Conservation (phyloP, 257 asterid species). For the Gentiana straminea region DNA sequence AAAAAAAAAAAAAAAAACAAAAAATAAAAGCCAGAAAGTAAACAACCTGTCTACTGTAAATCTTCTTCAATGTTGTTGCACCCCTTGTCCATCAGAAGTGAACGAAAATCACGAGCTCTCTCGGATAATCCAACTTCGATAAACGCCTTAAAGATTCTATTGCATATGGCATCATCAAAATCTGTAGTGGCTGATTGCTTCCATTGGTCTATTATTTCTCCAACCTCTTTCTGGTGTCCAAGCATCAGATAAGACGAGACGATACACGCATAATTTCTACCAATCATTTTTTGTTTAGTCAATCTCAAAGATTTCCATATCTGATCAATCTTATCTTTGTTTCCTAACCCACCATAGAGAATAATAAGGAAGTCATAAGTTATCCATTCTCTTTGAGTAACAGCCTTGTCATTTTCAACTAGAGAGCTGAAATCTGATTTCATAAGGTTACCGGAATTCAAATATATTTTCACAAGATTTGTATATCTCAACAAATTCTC, state of each 20-base stretch:
- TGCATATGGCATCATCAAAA: slow-evolving; percentile 44
- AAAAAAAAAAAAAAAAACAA: not conserved
- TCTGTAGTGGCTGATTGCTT: slow-evolving; percentile 54
- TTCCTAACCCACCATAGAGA: slow-evolving; percentile 61
- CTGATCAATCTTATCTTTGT: slow-evolving; percentile 62
- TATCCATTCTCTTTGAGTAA: slow-evolving; percentile 73
- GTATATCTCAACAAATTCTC: slow-evolving; percentile 60
- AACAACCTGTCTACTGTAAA: not conserved
- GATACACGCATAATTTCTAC: slow-evolving; percentile 51
- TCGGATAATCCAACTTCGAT: slow-evolving; percentile 44
- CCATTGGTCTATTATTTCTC: slow-evolving; percentile 73
- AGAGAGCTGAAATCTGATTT: slow-evolving; percentile 37
- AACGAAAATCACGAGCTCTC: slow-evolving; percentile 28
- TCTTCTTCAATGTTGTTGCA: slow-evolving; percentile 25
- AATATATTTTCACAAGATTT: slow-evolving; percentile 55
- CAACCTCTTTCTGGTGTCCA: slow-evolving; percentile 61
- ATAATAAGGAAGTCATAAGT: slow-evolving; percentile 74
- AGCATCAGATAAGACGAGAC: slow-evolving; percentile 70
- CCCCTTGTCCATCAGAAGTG: slow-evolving; percentile 40
- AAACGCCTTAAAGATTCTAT: slow-evolving; percentile 37
- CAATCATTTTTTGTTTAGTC: slow-evolving; percentile 71
- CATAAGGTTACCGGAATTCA: slow-evolving; percentile 41
- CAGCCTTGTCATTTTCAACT: slow-evolving; percentile 57
- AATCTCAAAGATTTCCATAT: slow-evolving; percentile 66
- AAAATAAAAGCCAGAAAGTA: not conserved